Conservation (phyloP, 2,329 filamentous ascomycete species). For the Ceratocystis huliohia region DNA sequence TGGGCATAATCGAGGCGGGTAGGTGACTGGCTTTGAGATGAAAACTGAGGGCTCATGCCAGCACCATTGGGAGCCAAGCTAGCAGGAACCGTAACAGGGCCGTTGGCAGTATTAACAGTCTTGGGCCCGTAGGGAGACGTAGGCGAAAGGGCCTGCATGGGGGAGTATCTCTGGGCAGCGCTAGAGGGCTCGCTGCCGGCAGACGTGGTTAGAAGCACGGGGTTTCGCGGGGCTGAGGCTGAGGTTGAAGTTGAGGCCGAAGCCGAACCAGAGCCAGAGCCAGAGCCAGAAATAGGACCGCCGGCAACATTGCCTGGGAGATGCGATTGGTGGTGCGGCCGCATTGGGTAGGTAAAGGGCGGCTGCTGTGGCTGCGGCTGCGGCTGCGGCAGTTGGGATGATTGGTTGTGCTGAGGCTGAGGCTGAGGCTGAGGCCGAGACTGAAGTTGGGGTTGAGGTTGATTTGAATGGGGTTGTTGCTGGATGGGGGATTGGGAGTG, state of each 20-base stretch:
- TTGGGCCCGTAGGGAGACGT: constrained; percentile 62
- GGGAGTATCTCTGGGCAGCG: constrained; percentile 84
- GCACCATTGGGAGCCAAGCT: constrained; percentile 76
- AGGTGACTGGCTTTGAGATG: constrained; percentile 58
- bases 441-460: constrained; percentile 20
- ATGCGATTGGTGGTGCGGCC: constrained; percentile 65
- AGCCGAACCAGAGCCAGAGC: constrained; percentile 23
- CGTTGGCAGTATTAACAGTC: constrained; percentile 42
- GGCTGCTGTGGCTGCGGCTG: constrained; percentile 43
- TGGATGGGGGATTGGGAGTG: constrained; percentile 7
- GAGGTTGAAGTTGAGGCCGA: constrained; percentile 34
- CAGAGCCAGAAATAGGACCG: constrained; percentile 26
- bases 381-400: constrained; percentile 38
- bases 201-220: constrained; percentile 16
- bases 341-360: constrained; percentile 70
- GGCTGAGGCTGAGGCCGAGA: constrained; percentile 25
- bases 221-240: constrained; percentile 51
- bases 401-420: constrained; percentile 28
- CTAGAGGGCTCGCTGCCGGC: constrained; percentile 55
- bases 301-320: constrained; percentile 36
- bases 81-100: constrained; percentile 67
- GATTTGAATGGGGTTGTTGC: constrained; percentile 6
- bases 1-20: constrained; percentile 52
- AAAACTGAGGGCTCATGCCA: constrained; percentile 55
- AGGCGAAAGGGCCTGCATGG: constrained; percentile 81